A percentile compares a stretch with the other conserved stretches of the same genome.
These are phyloP conservation scores for Dothidotthia symphoricarpi DNA, from an alignment of 2,329 filamentous ascomycete genomes.

Conservation along the genomic window DNA sequence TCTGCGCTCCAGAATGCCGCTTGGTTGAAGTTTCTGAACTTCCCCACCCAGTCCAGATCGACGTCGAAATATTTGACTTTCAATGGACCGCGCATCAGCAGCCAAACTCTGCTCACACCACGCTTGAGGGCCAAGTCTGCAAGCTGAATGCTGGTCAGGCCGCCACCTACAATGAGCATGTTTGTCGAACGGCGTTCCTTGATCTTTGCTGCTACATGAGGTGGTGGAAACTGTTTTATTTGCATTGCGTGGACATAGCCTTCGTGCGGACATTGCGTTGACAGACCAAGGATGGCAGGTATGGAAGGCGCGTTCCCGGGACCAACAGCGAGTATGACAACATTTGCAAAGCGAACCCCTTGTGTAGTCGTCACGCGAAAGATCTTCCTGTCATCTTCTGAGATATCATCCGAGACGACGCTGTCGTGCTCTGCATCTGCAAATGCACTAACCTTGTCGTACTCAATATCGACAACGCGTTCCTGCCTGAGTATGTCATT, in stretches of 20 bases:
- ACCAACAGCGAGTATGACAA: conserved; percentile 69
- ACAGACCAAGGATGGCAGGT: conserved; percentile 50
- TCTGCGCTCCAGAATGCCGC: conserved; percentile 76
- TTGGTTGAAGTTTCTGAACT: conserved; percentile 76
- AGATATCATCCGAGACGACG: conserved; percentile 16
- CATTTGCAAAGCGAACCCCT: conserved; percentile 55
- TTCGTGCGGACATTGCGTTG: conserved; percentile 39
- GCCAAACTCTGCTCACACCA: conserved; percentile 67
- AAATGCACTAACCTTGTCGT: conserved; percentile 47
- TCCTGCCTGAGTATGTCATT: conserved; percentile 59
- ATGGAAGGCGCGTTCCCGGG: conserved; percentile 56
- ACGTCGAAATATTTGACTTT: conserved; percentile 77
- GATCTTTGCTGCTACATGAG: conserved; percentile 55
- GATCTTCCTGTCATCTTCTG: conserved; percentile 50
- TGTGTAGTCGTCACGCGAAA: conserved; percentile 64
- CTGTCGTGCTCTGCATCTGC: conserved; percentile 17
- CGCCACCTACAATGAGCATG: conserved; percentile 71
- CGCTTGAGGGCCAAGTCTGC: conserved; percentile 63
- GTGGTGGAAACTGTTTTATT: conserved; percentile 58
- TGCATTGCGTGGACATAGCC: conserved; percentile 65
- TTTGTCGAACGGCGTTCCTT: conserved; percentile 50
- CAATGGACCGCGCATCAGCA: conserved; percentile 62
- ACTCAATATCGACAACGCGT: conserved; percentile 61
- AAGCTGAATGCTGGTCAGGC: conserved; percentile 73
- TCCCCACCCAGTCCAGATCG: conserved; percentile 74